Percentiles rank a stretch among this genome's conserved stretches.
Evolutionary conservation across 805 yeast genomes (phyloP).

Genomic region (Yueomyces sinensis): DNA sequence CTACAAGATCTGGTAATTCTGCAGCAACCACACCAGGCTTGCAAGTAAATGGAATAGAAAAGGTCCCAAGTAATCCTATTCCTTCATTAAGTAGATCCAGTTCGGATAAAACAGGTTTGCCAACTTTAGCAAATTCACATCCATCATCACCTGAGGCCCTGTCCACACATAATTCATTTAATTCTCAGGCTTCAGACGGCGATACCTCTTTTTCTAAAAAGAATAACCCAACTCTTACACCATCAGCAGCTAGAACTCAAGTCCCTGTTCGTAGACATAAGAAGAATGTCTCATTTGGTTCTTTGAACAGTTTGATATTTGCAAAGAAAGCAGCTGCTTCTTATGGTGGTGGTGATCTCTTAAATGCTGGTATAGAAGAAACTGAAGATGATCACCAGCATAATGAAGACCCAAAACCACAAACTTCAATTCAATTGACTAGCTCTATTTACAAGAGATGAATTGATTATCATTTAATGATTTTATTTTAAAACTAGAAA

Average conservation of each 20-base stretch:
- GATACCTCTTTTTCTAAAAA: too few species aligned
- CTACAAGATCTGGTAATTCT: slow-evolving; percentile 4
- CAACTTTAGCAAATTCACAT: neutral
- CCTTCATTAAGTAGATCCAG: neutral
- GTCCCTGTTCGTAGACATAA: slow-evolving; percentile 22
- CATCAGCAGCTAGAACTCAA: slow-evolving; percentile 11
- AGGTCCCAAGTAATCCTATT: neutral
- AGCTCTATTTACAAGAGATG: neutral
- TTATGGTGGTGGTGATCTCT: slow-evolving; percentile 14
- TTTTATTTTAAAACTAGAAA: too few species aligned
- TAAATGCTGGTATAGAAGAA: slow-evolving; percentile 20
- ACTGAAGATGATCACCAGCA: slow-evolving; percentile 11
- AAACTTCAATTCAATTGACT: slow-evolving; percentile 13
- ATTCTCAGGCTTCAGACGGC: too few species aligned
- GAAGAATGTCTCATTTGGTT: slow-evolving; percentile 23
- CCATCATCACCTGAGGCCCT: neutral
- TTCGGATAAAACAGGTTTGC: neutral
- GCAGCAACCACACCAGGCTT: slow-evolving; percentile 2
- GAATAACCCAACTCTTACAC: too few species aligned
- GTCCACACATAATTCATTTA: neutral
- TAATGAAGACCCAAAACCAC: slow-evolving; percentile 4
- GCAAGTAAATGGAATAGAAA: neutral
- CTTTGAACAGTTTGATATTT: slow-evolving; percentile 23
- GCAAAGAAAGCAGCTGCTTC: slow-evolving; percentile 18
- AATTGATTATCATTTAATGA: too few species aligned